Conservation (phyloP, 1,284 basidiomycete species). For the Ceratobasidium sp. region DNA sequence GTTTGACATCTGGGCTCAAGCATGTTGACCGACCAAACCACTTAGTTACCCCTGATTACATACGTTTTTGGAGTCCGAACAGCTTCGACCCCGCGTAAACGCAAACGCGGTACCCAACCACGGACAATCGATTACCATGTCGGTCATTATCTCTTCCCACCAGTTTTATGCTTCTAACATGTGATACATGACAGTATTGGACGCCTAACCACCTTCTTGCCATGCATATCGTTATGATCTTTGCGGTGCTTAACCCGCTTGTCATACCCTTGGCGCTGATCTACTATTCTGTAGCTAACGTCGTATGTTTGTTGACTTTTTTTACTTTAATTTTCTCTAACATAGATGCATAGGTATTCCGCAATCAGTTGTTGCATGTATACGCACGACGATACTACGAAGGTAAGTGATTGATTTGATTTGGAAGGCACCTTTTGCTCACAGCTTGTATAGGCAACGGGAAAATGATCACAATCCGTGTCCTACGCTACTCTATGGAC, state of each 20-base stretch:
- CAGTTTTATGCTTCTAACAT: conserved; percentile 39
- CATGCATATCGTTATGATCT: conserved; percentile 58
- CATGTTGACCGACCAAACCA: not conserved
- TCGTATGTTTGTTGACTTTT: conserved; percentile 33
- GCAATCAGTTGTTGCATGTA: conserved; percentile 56
- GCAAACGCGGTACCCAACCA: conserved; percentile 57
- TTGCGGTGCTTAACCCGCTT: conserved; percentile 59
- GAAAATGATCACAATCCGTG: conserved; percentile 56
- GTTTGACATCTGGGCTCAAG: no score
- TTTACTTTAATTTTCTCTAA: not conserved
- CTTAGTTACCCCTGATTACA: conserved; percentile 40
- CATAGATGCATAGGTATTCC: conserved; percentile 20
- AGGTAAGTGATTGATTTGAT: no score
- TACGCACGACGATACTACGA: conserved; percentile 60
- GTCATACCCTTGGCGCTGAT: conserved; percentile 56
- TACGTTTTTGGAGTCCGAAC: conserved; percentile 51
- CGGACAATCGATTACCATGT: conserved; percentile 57
- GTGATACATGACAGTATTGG: conserved; percentile 31
- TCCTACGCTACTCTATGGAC: conserved; percentile 59
- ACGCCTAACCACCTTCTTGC: conserved; percentile 54
- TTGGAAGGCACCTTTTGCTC: no score
- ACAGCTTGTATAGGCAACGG: conserved; percentile 51
- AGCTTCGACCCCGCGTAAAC: conserved; percentile 57
- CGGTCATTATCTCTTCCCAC: not conserved
- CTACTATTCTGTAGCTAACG: conserved; percentile 52